Evolutionary conservation across 345 rosid species (phyloP).

Genomic region (Eucalyptus marginata): DNA sequence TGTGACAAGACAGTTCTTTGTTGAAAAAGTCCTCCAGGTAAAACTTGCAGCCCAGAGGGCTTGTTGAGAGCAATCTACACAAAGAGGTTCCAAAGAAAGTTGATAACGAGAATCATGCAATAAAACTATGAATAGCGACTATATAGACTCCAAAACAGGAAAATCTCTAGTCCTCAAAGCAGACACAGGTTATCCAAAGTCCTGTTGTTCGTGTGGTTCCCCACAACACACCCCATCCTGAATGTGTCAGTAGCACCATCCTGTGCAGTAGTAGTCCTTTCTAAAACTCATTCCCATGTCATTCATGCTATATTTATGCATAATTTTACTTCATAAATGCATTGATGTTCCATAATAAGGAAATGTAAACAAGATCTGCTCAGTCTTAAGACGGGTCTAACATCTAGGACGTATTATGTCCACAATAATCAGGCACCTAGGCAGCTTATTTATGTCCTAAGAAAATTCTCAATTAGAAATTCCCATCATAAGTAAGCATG

Average conservation of each 20-base stretch:
- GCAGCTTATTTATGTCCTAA: not conserved
- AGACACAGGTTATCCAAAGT: not conserved
- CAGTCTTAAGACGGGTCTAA: not conserved
- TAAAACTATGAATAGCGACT: not conserved
- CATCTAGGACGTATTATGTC: not conserved
- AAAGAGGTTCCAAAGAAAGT: not conserved
- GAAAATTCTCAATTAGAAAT: not conserved
- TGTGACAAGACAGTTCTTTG: slow-evolving; percentile 76
- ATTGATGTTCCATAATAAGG: not conserved
- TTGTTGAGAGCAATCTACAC: slow-evolving; percentile 75
- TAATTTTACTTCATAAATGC: not conserved
- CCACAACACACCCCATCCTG: not conserved
- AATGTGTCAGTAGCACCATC: not conserved
- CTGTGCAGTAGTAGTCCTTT: not conserved
- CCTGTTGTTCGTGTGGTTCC: not conserved
- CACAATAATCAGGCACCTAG: not conserved
- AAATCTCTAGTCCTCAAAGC: not conserved
- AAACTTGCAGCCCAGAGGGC: slow-evolving; percentile 90
- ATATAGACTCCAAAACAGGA: not conserved
- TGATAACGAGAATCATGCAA: not conserved
- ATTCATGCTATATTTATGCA: not conserved
- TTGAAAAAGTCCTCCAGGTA: slow-evolving; percentile 93
- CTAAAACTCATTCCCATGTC: not conserved
- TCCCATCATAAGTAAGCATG: not conserved
- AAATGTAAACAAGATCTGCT: not conserved